Evolutionary conservation across 2,329 filamentous ascomycete species (phyloP).

Genomic region (Fusarium sp.): DNA sequence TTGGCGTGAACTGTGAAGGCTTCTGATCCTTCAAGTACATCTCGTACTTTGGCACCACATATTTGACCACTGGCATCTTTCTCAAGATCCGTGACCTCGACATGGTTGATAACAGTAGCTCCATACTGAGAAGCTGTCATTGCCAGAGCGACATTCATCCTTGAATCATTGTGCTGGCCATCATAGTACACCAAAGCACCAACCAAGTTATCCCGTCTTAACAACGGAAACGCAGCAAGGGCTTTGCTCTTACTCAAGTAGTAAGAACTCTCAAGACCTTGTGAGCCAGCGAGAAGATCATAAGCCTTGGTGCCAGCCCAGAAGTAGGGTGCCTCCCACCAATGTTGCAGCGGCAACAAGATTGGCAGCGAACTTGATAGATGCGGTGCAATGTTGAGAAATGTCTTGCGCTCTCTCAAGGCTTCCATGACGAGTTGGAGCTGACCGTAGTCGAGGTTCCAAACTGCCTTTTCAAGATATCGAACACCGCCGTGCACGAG

Average conservation of each 20-base stretch:
- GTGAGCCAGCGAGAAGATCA: conserved; percentile 82
- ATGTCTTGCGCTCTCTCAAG: conserved; percentile 83
- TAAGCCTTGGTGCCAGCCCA: conserved; percentile 80
- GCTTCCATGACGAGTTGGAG: conserved; percentile 84
- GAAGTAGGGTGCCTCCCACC: conserved; percentile 85
- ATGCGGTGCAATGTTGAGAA: conserved; percentile 84
- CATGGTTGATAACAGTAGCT: conserved; percentile 82
- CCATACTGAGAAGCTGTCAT: conserved; percentile 85
- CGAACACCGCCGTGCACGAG: conserved; percentile 86
- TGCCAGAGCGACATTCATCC: conserved; percentile 87
- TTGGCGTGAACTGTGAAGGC: conserved; percentile 79
- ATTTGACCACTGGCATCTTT: conserved; percentile 78
- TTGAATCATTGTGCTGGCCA: conserved; percentile 86
- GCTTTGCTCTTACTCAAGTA: conserved; percentile 82
- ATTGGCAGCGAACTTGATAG: conserved; percentile 84
- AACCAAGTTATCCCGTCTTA: conserved; percentile 77
- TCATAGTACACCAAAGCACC: conserved; percentile 89
- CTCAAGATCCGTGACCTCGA: conserved; percentile 79
- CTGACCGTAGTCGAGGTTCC: conserved; percentile 87
- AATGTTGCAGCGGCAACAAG: conserved; percentile 83
- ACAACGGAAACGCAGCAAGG: conserved; percentile 80
- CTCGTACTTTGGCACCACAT: conserved; percentile 68
- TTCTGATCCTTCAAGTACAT: conserved; percentile 62
- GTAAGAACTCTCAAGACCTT: conserved; percentile 86
- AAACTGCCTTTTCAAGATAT: conserved; percentile 87